A percentile compares a stretch with the other conserved stretches of the same genome.
These are phyloP conservation scores for Juglanconis sp. DNA, from an alignment of 2,329 filamentous ascomycete genomes.

Conservation along the genomic window DNA sequence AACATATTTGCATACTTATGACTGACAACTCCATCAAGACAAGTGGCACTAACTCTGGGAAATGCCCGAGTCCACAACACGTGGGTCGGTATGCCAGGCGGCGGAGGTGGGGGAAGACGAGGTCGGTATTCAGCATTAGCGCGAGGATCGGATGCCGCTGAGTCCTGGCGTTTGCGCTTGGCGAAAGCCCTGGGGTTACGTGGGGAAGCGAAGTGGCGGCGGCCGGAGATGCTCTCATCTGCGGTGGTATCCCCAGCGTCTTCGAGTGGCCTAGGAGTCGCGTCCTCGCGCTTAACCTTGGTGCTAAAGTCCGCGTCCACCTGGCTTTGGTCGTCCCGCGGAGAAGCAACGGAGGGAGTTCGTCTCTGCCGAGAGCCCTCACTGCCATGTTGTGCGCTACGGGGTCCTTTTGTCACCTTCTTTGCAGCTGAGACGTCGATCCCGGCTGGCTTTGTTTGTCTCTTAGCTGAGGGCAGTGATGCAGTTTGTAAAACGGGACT, in stretches of 20 bases:
- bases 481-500: constrained; percentile 48
- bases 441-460: constrained; percentile 28
- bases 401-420: constrained; percentile 24
- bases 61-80: constrained; percentile 76
- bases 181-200: constrained; percentile 29
- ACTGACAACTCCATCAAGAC: constrained; percentile 72
- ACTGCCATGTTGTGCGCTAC: constrained; percentile 33
- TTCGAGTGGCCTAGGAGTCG: constrained; percentile 52
- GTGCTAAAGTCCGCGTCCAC: constrained; percentile 37
- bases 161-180: constrained; percentile 59
- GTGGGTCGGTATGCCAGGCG: constrained; percentile 49
- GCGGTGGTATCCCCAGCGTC: constrained; percentile 55
- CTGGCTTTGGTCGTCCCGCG: constrained; percentile 27
- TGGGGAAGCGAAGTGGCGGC: constrained; percentile 35
- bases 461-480: constrained; percentile 34
- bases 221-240: constrained; percentile 48
- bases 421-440: constrained; percentile 23
- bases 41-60: constrained; percentile 67
- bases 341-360: constrained; percentile 17
- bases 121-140: constrained; percentile 8
- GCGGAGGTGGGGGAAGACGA: constrained; percentile 9
- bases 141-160: constrained; percentile 30
- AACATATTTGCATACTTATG: constrained; percentile 80
- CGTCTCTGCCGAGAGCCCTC: constrained; percentile 20
- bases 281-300: constrained; percentile 58